A percentile compares a stretch with the other conserved stretches of the same genome.
phyloP scores from a whole-genome alignment of 2,329 filamentous ascomycete species.

The Cyphellophora attinorum region DNA sequence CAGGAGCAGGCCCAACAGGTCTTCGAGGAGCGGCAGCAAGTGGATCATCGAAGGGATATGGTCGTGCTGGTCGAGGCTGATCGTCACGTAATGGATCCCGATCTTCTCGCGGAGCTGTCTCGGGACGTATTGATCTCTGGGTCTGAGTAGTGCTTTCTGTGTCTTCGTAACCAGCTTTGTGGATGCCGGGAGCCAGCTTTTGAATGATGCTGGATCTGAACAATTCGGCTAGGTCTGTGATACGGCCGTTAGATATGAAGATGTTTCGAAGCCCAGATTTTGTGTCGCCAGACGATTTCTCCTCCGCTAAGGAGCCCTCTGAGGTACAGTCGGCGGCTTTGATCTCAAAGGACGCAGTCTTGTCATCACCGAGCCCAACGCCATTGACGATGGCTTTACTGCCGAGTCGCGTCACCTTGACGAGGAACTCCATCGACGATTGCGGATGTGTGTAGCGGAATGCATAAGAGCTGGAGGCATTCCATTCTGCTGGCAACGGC shows the following conservation, averaged over 20 bases:
- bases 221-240: constrained; percentile 60
- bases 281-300: constrained; percentile 22
- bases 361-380: constrained; percentile 69
- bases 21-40: constrained; percentile 49
- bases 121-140: constrained; percentile 28
- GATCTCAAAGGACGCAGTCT: constrained; percentile 68
- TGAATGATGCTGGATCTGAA: constrained; percentile 76
- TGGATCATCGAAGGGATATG: constrained; percentile 60
- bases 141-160: constrained; percentile 16
- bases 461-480: constrained; percentile 59
- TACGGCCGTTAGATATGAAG: constrained; percentile 64
- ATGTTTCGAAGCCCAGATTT: constrained; percentile 39
- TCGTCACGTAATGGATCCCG: constrained; percentile 43
- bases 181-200: constrained; percentile 66
- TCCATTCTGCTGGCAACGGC: constrained; percentile 70
- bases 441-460: constrained; percentile 84
- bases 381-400: constrained; percentile 76
- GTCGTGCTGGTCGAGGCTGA: constrained; percentile 52
- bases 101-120: constrained; percentile 31
- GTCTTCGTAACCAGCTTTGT: constrained; percentile 72
- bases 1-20: constrained; percentile 58
- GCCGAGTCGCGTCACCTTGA: constrained; percentile 75
- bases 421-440: constrained; percentile 71
- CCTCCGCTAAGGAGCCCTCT: constrained; percentile 45
- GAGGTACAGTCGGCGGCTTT: constrained; percentile 66